Evolutionary conservation across 139 green algal species (phyloP), one percentile per base, ranked within the genome.

Genomic region (Eudorina sp.): DNA sequence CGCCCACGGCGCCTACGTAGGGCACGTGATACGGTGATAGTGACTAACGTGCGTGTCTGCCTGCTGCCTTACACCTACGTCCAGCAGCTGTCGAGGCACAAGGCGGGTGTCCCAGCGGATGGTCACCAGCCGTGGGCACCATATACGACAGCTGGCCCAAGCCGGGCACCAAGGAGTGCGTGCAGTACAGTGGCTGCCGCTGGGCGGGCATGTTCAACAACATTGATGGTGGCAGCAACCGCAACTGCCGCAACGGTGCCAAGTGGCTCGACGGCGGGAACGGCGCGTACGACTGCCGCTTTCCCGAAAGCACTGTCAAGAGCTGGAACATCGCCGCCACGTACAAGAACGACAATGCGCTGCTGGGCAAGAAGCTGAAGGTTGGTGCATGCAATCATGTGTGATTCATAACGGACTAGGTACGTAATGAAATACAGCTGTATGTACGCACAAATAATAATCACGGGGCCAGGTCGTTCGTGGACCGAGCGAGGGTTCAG

Each of bases 101-200:
- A n/a, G n/a, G n/a, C n/a, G 64, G 34, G 43, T 79, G 64, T 62
- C 81, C 81, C 18, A 9, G 1, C 64, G 64, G 62, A 14, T 87
- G 64, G 62, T 18, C 29, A 6, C 62, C 62, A 1, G 81, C 81
- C 25, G 81, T 87, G 5, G 81, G 81, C 43, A 87, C 81, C 0
- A 13, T 87, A 0, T 87, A 79, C 41, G 60, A 87, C 41, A 78
- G 60, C 60, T 87, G 81, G 81, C 81, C 81, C 34, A 66, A 62
- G 40, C 81, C 81, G 13, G 64, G 64, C 16, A 79, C 40, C 64
- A 53, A 1, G 0, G 64, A 78, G 27, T 87, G 81, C n/a, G 34
- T 79, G 2, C 43, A 46, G 0, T 87, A 87, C 46, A 48, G 14
- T 14, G 62, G 81, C 43, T 87, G 81, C 64, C 0, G 51, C 36